These are phyloP conservation scores for Torulaspora pretoriensis DNA, from an alignment of 1,139 yeast species.

Conservation along the genomic window DNA sequence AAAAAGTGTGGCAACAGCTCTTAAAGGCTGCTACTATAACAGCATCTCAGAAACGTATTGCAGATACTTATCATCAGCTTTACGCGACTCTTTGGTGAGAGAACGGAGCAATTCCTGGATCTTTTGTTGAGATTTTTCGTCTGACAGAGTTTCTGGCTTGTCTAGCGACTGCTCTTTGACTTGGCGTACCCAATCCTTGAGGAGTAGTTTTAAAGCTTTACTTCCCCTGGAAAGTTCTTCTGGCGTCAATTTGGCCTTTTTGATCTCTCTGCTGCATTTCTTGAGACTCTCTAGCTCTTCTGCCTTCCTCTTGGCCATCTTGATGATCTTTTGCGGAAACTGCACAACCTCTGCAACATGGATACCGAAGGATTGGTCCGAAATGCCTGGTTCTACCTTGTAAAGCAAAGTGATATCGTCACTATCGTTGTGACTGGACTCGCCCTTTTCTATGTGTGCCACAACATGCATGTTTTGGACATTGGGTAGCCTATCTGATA, in stretches of 20 bases:
- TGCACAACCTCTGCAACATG: slow-evolving; percentile 95
- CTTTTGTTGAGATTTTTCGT: slow-evolving; percentile 24
- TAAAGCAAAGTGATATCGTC: slow-evolving; percentile 84
- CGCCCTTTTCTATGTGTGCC: slow-evolving; percentile 67
- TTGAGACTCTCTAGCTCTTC: slow-evolving; percentile 73
- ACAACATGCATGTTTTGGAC: slow-evolving; percentile 87
- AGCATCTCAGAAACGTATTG: slow-evolving; percentile 19
- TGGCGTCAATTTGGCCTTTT: slow-evolving; percentile 49
- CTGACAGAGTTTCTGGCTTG: slow-evolving; percentile 21
- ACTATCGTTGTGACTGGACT: slow-evolving; percentile 33
- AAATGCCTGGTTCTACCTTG: slow-evolving; percentile 86
- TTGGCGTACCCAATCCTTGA: slow-evolving; percentile 57
- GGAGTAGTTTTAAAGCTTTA: slow-evolving; percentile 48
- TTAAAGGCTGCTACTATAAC: slow-evolving; percentile 4
- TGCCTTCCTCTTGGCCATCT: slow-evolving; percentile 94
- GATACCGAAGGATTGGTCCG: slow-evolving; percentile 94
- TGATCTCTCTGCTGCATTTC: slow-evolving; percentile 39
- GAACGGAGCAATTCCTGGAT: slow-evolving; percentile 24
- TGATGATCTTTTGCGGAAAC: slow-evolving; percentile 81
- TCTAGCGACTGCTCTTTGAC: slow-evolving; percentile 42
- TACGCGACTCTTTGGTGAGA: slow-evolving; percentile 16
- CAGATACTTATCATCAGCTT: slow-evolving; percentile 22
- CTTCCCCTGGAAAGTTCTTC: slow-evolving; percentile 58
- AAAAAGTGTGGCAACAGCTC: not conserved
- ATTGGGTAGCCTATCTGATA: slow-evolving; percentile 56